Conservation (phyloP, 352 stramenopile species). For the Globisporangium irregulare region DNA sequence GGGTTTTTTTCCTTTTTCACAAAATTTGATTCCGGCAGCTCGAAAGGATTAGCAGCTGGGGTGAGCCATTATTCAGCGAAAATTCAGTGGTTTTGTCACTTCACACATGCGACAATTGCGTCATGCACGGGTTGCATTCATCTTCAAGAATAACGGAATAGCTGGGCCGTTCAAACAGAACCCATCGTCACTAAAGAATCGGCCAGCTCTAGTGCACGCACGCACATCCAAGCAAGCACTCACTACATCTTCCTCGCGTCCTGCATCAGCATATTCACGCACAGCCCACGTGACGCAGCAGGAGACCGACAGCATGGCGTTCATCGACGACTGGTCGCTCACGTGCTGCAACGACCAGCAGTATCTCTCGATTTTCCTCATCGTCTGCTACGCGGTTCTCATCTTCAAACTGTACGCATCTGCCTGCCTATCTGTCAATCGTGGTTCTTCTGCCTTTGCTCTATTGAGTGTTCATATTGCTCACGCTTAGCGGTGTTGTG, state of each 20-base stretch:
- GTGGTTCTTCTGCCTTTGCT: too few species aligned
- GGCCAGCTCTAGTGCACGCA: not conserved
- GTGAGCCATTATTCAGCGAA: not conserved
- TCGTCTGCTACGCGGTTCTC: slow-evolving; percentile 76
- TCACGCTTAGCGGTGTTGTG: slow-evolving; percentile 5
- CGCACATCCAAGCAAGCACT: not conserved
- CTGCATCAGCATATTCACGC: not conserved
- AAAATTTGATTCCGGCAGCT: too few species aligned
- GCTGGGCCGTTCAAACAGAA: not conserved
- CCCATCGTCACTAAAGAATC: slow-evolving; percentile 2
- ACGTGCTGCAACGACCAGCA: slow-evolving; percentile 89
- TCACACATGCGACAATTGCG: not conserved
- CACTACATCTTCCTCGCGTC: not conserved
- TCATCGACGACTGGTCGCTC: slow-evolving; percentile 19
- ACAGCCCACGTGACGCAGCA: not conserved
- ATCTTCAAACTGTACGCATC: slow-evolving; percentile 81
- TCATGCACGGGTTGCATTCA: not conserved
- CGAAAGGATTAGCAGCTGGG: too few species aligned
- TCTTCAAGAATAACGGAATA: not conserved
- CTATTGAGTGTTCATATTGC: not conserved
- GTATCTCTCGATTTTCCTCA: slow-evolving; percentile 86
- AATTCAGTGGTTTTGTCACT: not conserved
- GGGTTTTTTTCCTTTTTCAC: too few species aligned
- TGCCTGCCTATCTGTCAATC: not conserved
- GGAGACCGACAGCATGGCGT: not conserved